Conservation (phyloP, 305 asterid genomes). For the Ajuga reptans region DNA sequence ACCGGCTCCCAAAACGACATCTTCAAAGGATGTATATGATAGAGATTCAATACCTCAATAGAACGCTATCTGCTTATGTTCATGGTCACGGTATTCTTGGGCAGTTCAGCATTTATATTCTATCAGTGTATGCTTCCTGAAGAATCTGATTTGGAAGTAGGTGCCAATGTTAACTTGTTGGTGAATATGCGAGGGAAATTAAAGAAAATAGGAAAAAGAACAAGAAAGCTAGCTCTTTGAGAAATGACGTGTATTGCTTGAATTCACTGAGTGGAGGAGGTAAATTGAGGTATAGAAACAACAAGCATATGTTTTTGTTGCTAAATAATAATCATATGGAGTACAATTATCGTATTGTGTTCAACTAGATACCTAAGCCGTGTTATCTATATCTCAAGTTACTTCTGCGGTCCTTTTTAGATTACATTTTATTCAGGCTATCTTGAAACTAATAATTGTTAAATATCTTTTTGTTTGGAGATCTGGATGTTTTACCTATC, state of each 20-base stretch:
- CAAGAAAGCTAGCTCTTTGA: background rate
- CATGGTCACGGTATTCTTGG: background rate
- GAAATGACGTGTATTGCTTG: background rate
- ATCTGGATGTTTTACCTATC: background rate
- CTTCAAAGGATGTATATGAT: background rate
- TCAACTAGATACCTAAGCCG: background rate
- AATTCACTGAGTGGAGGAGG: background rate
- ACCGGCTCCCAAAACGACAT: too few species aligned
- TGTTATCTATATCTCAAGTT: background rate
- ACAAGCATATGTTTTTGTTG: background rate
- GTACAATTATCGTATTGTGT: background rate
- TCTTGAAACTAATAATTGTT: background rate
- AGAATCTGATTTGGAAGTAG: background rate
- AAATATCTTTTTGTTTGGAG: background rate
- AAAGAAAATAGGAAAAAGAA: background rate
- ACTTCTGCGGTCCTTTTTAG: background rate
- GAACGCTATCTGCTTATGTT: background rate
- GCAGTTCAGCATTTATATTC: background rate
- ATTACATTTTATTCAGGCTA: background rate
- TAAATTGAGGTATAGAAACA: background rate
- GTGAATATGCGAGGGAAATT: background rate
- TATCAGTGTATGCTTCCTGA: background rate
- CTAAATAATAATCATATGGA: background rate
- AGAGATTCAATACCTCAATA: background rate
- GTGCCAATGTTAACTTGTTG: background rate